Conservation (phyloP, 305 asterid genomes). For the Solanum hybrid region DNA sequence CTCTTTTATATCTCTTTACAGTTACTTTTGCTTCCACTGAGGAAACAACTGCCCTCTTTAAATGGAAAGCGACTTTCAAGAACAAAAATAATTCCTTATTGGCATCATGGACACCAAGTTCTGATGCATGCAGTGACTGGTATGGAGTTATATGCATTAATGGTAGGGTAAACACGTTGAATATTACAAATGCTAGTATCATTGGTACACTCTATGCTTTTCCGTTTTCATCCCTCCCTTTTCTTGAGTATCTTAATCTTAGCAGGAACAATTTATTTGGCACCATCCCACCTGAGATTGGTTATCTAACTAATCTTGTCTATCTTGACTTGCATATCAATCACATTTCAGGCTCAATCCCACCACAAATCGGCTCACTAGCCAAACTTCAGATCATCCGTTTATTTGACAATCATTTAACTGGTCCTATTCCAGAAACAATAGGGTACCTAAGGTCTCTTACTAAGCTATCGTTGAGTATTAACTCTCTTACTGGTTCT, state of each 20-base stretch:
- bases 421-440: background rate
- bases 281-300: background rate
- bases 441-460: background rate
- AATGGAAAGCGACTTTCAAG: background rate
- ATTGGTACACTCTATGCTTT: constrained; percentile 1
- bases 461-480: background rate
- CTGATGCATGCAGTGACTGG: constrained; percentile 4
- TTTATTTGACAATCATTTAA: background rate
- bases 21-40: background rate
- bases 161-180: background rate
- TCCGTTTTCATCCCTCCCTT: constrained; percentile 10
- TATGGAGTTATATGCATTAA: constrained; percentile 3
- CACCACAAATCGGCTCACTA: background rate
- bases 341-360: background rate
- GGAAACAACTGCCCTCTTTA: background rate
- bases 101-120: background rate
- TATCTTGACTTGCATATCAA: background rate
- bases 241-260: background rate
- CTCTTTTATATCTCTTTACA: background rate
- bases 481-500: background rate
- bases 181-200: constrained; percentile 3
- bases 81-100: background rate
- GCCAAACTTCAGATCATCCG: background rate
- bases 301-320: background rate
- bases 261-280: background rate